A percentile compares a stretch with the other conserved stretches of the same genome.
Evolutionary conservation across 169 alveolate species (phyloP).

Genomic region (Plasmodium gallinaceum): DNA sequence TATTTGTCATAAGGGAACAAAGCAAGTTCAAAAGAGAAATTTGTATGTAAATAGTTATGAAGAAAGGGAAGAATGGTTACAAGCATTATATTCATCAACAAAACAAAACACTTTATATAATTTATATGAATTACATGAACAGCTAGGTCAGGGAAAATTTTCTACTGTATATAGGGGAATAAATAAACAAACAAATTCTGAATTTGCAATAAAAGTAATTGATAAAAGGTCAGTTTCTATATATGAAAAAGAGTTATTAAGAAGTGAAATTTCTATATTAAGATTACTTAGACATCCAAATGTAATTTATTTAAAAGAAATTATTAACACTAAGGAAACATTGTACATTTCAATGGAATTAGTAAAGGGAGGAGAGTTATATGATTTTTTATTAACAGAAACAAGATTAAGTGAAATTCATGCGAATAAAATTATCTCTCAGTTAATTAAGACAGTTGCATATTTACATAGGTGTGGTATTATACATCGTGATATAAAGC

Average conservation of each 20-base stretch:
- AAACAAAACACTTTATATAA: constrained; percentile 88
- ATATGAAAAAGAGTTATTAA: constrained; percentile 88
- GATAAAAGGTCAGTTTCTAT: constrained; percentile 87
- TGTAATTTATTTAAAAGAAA: constrained; percentile 91
- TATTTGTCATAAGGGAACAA: constrained; percentile 85
- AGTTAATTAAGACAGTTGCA: constrained; percentile 93
- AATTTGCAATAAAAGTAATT: constrained; percentile 89
- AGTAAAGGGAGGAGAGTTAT: constrained; percentile 92
- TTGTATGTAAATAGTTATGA: constrained; percentile 83
- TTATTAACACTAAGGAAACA: constrained; percentile 88
- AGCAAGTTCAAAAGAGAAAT: constrained; percentile 80
- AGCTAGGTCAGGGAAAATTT: constrained; percentile 89
- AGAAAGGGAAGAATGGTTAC: constrained; percentile 88
- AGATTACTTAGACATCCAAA: constrained; percentile 89
- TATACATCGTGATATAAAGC: constrained; percentile 97
- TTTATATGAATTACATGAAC: constrained; percentile 84
- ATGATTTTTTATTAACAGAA: constrained; percentile 83
- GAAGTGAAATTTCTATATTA: constrained; percentile 91
- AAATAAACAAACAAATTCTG: constrained; percentile 85
- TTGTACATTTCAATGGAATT: constrained; percentile 92
- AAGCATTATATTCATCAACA: constrained; percentile 87
- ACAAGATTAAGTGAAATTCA: constrained; percentile 86
- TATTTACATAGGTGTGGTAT: constrained; percentile 96
- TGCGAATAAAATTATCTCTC: constrained; percentile 90
- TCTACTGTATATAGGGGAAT: constrained; percentile 89